Conservation (phyloP, 2,329 filamentous ascomycete genomes). For the Dactylella cylindrospora region DNA sequence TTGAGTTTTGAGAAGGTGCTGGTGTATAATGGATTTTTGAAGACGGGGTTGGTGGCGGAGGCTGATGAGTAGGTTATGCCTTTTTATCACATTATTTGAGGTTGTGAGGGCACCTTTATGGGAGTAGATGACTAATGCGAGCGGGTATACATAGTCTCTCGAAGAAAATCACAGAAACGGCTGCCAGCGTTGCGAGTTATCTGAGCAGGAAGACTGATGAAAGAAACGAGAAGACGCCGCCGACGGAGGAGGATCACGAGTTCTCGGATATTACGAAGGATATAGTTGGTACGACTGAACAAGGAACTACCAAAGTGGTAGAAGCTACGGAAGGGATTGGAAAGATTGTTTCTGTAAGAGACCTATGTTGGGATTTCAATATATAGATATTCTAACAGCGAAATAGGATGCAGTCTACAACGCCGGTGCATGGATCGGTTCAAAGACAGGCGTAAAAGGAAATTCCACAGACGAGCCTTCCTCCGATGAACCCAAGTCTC, state of each 20-base stretch:
- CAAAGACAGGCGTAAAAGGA: conserved; percentile 34
- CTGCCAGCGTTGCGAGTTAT: conserved; percentile 21
- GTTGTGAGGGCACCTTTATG: background rate
- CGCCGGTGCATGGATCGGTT: conserved; percentile 46
- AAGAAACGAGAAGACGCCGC: conserved; percentile 18
- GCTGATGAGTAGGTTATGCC: conserved; percentile 43
- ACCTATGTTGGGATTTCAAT: background rate
- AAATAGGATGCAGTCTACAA: conserved; percentile 34
- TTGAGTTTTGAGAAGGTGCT: conserved; percentile 45
- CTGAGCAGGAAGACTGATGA: conserved; percentile 28
- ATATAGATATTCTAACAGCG: background rate
- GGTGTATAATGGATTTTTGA: conserved; percentile 45
- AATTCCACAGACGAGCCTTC: conserved; percentile 2
- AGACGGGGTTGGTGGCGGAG: conserved; percentile 42
- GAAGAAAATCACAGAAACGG: conserved; percentile 33
- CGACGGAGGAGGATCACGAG: conserved; percentile 24
- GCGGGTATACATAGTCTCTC: conserved; percentile 15
- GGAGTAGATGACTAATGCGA: background rate
- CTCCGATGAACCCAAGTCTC: conserved; percentile 24
- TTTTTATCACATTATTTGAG: background rate
- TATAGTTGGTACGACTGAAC: conserved; percentile 20
- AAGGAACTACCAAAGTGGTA: conserved; percentile 38
- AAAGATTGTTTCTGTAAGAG: conserved; percentile 32
- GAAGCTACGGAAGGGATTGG: conserved; percentile 40
- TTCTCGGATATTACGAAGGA: conserved; percentile 44